Evolutionary conservation across 1,139 yeast genomes (phyloP), one percentile per base, ranked within the genome.

Genomic region (Yamadazyma taylorii): DNA sequence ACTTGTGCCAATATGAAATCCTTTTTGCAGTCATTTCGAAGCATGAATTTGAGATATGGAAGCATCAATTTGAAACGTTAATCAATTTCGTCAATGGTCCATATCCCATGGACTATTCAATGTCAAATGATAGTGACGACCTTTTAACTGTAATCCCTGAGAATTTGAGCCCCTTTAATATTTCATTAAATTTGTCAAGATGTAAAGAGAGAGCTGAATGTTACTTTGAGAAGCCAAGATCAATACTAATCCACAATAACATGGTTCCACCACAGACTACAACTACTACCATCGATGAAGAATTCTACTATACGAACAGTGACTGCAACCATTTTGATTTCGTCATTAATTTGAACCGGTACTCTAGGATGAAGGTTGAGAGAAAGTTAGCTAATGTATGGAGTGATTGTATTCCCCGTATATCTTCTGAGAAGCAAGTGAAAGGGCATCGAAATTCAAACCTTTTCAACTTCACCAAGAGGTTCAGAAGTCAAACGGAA

Each of bases 31-130:
- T 70, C 19, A 47, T 62, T 1, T 52, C 60, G 24, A 40, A 41
- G 8, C 25, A 40, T 2, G 85, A 79, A 42, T 53, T 50, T 26
- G 33, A 44, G 0, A 37, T 62, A 0, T 80, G 85, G 85, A 41
- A 41, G 11, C 61, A 66, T 16, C 52, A 60, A 30, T 45, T 76
- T 13, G 49, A 50, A 3, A 44, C 63, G 0, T 51, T 72, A 40
- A 57, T 70, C 1, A 53, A 61, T 36, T 37, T 53, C 35, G 72
- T 70, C 4, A 72, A 73, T 52, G 77, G 77, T 0, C 70, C 71
- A 0, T 69, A 62, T 44, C 32, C 32, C 1, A 55, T 70, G 52
- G 63, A 68, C 37, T 71, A 57, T 40, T 50, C 69, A n/a, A 30
- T 41, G 2, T 7, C 21, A 2, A 15, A 33, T 13, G 21, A 30